Evolutionary conservation across 345 rosid species (phyloP), one percentile per base, ranked within the genome.

Genomic region (Cardiospermum halicacabum): DNA sequence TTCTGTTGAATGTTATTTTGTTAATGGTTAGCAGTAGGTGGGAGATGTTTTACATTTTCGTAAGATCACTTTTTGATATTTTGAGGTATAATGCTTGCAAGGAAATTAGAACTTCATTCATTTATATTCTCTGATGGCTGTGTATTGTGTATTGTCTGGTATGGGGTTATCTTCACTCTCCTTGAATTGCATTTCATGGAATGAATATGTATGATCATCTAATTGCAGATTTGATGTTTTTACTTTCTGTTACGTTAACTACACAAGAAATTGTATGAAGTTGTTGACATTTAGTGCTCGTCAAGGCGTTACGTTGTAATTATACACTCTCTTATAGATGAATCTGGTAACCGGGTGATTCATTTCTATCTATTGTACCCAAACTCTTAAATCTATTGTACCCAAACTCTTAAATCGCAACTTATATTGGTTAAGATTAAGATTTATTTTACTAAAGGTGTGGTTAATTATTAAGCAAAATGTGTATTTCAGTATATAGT

Each of bases 271-370:
- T n/a, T n/a, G n/a, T n/a, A n/a, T n/a, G n/a, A n/a, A n/a, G n/a
- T n/a, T n/a, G n/a, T n/a, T n/a, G n/a, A n/a, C n/a, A n/a, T 11
- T 48, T n/a, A 61, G 32, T 63, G 36, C 12, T 48, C 11, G 47
- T 63, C 50, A 50, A 22, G 5, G 3, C 15, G 25, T 18, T 5
- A 32, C 22, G 49, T 15, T 32, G 32, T 49, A 31, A 32, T 13
- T 54, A 50, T 25, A 21, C 32, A 32, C 66, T 11, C 42, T 11
- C 47, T 11, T 13, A 15, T 11, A 45, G 50, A 45, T 72, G 64
- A 51, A 12, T 48, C 13, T 25, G 32, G 42, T 4, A 30, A 51
- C 26, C 30, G 12, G 26, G n/a, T 18, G 40, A 68, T 43, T 36
- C 56, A 34, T 51, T 1, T 32, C 24, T 18, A 27, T 16, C 15